These are phyloP conservation scores for Suaeda aralocaspica DNA, from an alignment of 148 eudicot species.

Conservation along the genomic window DNA sequence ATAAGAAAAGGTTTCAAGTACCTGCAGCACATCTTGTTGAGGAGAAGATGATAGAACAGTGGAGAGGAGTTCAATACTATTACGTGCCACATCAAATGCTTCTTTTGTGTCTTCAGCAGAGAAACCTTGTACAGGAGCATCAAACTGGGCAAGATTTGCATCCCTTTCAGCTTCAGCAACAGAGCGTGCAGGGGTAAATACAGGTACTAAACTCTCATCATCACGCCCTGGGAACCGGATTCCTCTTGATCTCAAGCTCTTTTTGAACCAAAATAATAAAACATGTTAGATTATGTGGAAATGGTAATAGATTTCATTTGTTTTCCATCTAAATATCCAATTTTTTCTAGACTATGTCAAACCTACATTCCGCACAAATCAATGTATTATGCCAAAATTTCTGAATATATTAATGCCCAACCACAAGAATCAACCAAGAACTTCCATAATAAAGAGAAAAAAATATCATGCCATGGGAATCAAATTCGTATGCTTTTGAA, in stretches of 20 bases:
- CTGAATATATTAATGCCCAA: too few species aligned
- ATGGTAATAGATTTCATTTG: not conserved
- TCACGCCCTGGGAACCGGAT: slow-evolving; percentile 96
- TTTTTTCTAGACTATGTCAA: too few species aligned
- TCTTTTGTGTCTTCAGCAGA: slow-evolving; percentile 90
- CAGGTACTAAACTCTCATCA: slow-evolving; percentile 83
- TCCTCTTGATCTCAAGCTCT: slow-evolving; percentile 96
- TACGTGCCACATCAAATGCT: slow-evolving; percentile 95
- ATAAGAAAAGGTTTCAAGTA: slow-evolving; percentile 24
- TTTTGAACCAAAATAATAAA: slow-evolving; percentile 11
- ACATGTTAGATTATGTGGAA: slow-evolving; percentile 8
- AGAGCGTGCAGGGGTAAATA: slow-evolving; percentile 85
- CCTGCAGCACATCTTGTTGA: slow-evolving; percentile 89
- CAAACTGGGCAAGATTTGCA: slow-evolving; percentile 50
- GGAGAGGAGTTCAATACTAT: slow-evolving; percentile 82
- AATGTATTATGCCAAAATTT: too few species aligned
- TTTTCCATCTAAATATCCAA: not conserved
- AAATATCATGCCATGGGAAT: too few species aligned
- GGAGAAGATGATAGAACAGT: slow-evolving; percentile 94
- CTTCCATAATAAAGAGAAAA: too few species aligned
- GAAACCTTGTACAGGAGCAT: slow-evolving; percentile 53
- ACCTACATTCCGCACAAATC: too few species aligned
- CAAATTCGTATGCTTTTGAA: too few species aligned
- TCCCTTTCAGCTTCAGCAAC: slow-evolving; percentile 55
- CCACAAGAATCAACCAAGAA: too few species aligned